A percentile compares a stretch with the other conserved stretches of the same genome.
Conservation (phyloP, 176 grass and related monocot genomes). For the Phragmites australis region DNA sequence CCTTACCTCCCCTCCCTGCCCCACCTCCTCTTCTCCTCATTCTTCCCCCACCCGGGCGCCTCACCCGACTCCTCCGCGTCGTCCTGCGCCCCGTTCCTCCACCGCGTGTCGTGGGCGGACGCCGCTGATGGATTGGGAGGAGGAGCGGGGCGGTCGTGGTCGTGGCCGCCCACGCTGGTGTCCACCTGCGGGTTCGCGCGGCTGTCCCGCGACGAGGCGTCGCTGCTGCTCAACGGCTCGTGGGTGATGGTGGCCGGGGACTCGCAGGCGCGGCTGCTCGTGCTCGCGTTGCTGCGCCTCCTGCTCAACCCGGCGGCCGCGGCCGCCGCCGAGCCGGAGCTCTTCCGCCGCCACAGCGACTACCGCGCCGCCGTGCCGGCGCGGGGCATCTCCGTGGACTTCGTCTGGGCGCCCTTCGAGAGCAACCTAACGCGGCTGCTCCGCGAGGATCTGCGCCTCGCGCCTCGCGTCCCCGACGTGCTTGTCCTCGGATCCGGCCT, state of each 20-base stretch:
- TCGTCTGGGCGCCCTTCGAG: conserved; percentile 93
- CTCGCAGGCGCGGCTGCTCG: conserved; percentile 86
- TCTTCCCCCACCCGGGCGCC: conserved; percentile 33
- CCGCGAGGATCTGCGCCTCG: conserved; percentile 56
- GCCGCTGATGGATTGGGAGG: background rate
- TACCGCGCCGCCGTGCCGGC: conserved; percentile 55
- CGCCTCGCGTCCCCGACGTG: conserved; percentile 61
- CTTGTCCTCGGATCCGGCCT: conserved; percentile 86
- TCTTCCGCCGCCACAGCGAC: conserved; percentile 85
- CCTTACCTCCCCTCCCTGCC: conserved; percentile 78
- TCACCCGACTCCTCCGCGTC: conserved; percentile 13
- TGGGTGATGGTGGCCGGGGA: conserved; percentile 92
- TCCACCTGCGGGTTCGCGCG: conserved; percentile 70
- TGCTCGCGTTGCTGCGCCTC: conserved; percentile 77
- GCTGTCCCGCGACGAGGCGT: conserved; percentile 65
- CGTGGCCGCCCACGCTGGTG: conserved; percentile 60
- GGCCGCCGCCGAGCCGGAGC: conserved; percentile 71
- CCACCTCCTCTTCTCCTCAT: conserved; percentile 55
- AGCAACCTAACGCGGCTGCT: conserved; percentile 71
- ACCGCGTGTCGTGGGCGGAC: conserved; percentile 60
- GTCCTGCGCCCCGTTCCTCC: conserved; percentile 63
- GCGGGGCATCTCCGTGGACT: conserved; percentile 73
- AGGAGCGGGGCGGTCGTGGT: conserved; percentile 40
- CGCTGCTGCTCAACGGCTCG: conserved; percentile 77
- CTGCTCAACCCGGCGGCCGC: conserved; percentile 64